phyloP scores from a whole-genome alignment of 1,284 basidiomycete genomes.

The Sphaerobolus stellatus region DNA sequence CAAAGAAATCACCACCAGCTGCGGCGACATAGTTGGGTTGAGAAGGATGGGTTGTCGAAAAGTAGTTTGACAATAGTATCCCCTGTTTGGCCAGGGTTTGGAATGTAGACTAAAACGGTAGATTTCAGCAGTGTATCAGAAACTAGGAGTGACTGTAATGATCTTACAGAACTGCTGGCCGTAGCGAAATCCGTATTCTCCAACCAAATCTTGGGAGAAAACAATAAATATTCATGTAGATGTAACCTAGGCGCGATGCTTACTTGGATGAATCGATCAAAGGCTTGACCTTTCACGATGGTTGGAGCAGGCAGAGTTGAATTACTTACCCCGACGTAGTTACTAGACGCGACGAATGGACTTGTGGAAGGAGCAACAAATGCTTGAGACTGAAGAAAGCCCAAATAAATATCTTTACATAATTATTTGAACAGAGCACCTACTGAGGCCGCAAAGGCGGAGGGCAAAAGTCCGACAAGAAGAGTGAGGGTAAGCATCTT shows the following conservation, averaged over 20 bases:
- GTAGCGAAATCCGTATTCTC: not conserved
- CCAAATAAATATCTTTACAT: not conserved
- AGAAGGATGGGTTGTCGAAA: conserved; percentile 60
- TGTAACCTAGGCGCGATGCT: not conserved
- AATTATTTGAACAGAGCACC: not conserved
- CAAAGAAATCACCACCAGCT: conserved; percentile 59
- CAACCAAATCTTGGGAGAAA: not conserved
- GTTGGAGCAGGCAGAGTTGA: not conserved
- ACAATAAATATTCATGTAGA: not conserved
- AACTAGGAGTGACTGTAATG: not conserved
- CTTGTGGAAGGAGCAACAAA: not conserved
- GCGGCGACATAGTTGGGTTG: conserved; percentile 57
- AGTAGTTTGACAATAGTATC: conserved; percentile 51
- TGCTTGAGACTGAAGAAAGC: not conserved
- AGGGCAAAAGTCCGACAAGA: too few relatives aligned
- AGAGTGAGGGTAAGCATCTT: too few relatives aligned
- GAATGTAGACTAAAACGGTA: conserved; percentile 45
- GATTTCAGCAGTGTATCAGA: not conserved
- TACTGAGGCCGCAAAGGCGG: not conserved
- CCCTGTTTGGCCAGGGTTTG: conserved; percentile 51
- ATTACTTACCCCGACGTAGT: not conserved
- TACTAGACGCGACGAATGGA: not conserved
- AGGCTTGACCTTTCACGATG: not conserved
- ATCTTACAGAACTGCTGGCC: not conserved
- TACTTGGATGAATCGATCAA: conserved; percentile 1